These are phyloP conservation scores for Phaeotremella fagi DNA, from an alignment of 768 basidiomycete species.

Conservation along the genomic window DNA sequence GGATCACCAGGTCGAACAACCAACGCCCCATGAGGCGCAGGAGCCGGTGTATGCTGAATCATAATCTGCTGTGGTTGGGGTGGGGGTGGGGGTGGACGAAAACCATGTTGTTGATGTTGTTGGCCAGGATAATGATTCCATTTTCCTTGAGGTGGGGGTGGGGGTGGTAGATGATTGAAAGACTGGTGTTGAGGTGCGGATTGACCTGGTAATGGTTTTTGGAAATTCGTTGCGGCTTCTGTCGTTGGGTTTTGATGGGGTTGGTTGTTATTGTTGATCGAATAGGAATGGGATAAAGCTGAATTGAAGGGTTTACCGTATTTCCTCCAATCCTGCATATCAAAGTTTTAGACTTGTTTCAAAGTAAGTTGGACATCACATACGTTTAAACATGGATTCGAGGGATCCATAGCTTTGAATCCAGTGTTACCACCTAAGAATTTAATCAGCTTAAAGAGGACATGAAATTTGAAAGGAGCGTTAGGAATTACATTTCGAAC, in stretches of 20 bases:
- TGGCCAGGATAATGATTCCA: conserved; percentile 33
- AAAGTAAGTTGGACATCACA: background rate
- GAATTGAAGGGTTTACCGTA: conserved; percentile 40
- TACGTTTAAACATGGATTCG: conserved; percentile 31
- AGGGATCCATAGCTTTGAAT: conserved; percentile 36
- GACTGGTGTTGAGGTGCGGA: background rate
- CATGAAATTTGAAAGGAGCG: background rate
- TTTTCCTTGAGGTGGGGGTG: conserved; percentile 13
- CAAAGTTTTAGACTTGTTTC: background rate
- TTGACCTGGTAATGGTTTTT: conserved; percentile 28
- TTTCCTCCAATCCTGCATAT: conserved; percentile 36
- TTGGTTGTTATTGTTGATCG: conserved; percentile 1
- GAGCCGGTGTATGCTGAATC: conserved; percentile 19
- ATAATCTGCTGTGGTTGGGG: conserved; percentile 14
- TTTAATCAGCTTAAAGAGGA: background rate
- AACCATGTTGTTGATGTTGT: background rate
- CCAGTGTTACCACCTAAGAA: conserved; percentile 32
- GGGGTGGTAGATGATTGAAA: background rate
- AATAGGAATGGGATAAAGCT: conserved; percentile 30
- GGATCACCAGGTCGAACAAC: conserved; percentile 40
- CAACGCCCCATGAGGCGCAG: conserved; percentile 26
- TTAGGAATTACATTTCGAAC: conserved; percentile 28
- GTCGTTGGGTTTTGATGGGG: conserved; percentile 18
- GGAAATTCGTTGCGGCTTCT: conserved; percentile 31
- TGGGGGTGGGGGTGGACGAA: conserved; percentile 16